These are phyloP conservation scores for Russula compacta DNA, from an alignment of 768 basidiomycete species.

Conservation along the genomic window DNA sequence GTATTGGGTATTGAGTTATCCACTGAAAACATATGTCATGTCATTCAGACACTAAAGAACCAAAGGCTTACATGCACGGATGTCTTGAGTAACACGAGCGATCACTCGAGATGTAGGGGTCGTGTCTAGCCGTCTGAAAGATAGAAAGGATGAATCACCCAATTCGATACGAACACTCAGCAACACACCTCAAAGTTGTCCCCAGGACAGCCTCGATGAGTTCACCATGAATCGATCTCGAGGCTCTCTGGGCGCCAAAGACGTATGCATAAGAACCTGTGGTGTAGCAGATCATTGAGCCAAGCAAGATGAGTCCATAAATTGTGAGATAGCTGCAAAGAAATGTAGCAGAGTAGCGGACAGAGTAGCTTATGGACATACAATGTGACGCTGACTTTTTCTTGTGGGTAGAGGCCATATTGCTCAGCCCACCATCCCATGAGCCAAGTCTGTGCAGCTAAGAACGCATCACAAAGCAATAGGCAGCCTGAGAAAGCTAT, in stretches of 20 bases:
- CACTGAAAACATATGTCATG: conserved; percentile 20
- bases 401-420: conserved; percentile 29
- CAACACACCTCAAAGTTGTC: conserved; percentile 52
- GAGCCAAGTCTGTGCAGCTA: conserved; percentile 32
- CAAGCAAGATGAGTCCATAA: conserved; percentile 34
- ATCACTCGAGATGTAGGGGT: conserved; percentile 51
- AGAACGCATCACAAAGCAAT: conserved; percentile 21
- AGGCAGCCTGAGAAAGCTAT: conserved; percentile 17
- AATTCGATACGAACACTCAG: conserved; percentile 2
- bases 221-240: conserved; percentile 41
- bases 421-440: conserved; percentile 39
- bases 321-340: conserved; percentile 39
- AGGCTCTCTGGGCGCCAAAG: conserved; percentile 44
- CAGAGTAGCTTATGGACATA: conserved; percentile 18
- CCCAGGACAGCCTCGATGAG: conserved; percentile 47
- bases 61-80: conserved; percentile 28
- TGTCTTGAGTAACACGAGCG: conserved; percentile 58
- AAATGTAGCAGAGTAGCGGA: background rate
- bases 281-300: conserved; percentile 28
- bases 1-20: conserved; percentile 28
- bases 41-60: background rate
- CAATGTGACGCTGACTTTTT: conserved; percentile 29
- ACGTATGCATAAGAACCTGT: conserved; percentile 33
- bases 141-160: background rate
- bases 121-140: conserved; percentile 39